phyloP scores from a whole-genome alignment of 1,284 basidiomycete species.

The Acaromyces ingoldii region DNA sequence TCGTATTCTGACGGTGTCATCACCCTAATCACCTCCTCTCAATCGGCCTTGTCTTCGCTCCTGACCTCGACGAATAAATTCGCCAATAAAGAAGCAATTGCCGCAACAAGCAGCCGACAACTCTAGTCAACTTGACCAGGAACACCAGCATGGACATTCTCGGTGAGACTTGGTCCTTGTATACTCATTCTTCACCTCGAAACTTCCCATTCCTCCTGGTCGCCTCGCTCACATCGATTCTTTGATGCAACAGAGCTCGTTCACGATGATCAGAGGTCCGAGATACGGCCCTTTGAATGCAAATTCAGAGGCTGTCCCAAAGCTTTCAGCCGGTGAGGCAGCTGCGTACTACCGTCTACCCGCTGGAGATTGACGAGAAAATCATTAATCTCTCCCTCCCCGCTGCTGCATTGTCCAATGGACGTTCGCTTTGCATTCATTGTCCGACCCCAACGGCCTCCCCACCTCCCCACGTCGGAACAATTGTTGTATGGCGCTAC shows the following conservation, averaged over 20 bases:
- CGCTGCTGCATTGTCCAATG: neutral
- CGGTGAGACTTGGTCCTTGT: too few relatives aligned
- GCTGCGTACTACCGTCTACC: neutral
- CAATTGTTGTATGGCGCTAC: neutral
- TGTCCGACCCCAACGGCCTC: neutral
- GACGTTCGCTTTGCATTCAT: neutral
- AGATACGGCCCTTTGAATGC: conserved; percentile 33
- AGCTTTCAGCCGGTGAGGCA: conserved; percentile 32
- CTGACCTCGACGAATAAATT: too few relatives aligned
- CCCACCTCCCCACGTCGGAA: neutral
- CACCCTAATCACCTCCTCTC: too few relatives aligned
- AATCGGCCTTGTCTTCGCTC: too few relatives aligned
- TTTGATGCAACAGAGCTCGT: conserved; percentile 24
- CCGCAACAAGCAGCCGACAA: too few relatives aligned
- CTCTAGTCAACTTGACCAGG: too few relatives aligned
- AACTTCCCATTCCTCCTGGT: neutral
- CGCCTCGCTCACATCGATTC: neutral
- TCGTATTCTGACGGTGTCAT: too few relatives aligned
- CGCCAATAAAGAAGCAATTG: too few relatives aligned
- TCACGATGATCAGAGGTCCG: conserved; percentile 34
- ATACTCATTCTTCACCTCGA: too few relatives aligned
- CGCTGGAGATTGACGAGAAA: too few relatives aligned
- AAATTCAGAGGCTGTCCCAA: conserved; percentile 30
- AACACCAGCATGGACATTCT: conserved; percentile 33
- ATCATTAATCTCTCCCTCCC: neutral